Evolutionary conservation across 805 yeast genomes (phyloP), one percentile per base, ranked within the genome.

Genomic region (Wickerhamomyces strasburgensis): DNA sequence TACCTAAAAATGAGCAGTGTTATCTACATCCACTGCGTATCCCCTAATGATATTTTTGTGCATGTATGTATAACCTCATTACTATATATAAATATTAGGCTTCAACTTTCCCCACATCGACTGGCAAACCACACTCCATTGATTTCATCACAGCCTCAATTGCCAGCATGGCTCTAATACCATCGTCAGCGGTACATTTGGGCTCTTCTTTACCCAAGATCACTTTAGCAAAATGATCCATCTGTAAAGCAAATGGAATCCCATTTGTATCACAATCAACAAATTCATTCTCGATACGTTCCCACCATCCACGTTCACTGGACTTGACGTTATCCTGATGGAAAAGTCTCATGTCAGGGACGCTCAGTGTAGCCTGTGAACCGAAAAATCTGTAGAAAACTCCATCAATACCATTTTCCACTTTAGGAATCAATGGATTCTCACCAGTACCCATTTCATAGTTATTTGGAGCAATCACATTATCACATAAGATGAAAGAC

Each of bases 401-500:
- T 19, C 50, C 50, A 25, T 46, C 50, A 6, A 39, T 33, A 3
- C 44, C 38, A 10, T 40, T 37, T 5, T 25, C 16, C 33, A 24
- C 31, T 27, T 46, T 27, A 27, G 44, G 43, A 24, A 46, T 43
- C 38, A 46, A 27, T 10, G 50, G 50, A 39, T 46, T 46, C 33
- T 46, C 50, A 27, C 50, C 50, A 2, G 50, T 46, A 5, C 50
- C 50, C 48, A 46, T 46, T 32, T 46, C 50, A 30, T 43, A 46
- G 36, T 46, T 46, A 27, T 35, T 33, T 5, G 50, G 48, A 14
- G 50, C 43, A 5, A 46, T 40, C 6, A 43, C 48, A 31, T 46
- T 46, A 38, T 46, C 50, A 34, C 47, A 43, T 2, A 43, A 44
- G 17, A 46, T 46, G 17, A 46, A 39, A 14, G 41, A 31, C 3